phyloP scores from a whole-genome alignment of 2,329 filamentous ascomycete species.

The Verticillium alfalfae region DNA sequence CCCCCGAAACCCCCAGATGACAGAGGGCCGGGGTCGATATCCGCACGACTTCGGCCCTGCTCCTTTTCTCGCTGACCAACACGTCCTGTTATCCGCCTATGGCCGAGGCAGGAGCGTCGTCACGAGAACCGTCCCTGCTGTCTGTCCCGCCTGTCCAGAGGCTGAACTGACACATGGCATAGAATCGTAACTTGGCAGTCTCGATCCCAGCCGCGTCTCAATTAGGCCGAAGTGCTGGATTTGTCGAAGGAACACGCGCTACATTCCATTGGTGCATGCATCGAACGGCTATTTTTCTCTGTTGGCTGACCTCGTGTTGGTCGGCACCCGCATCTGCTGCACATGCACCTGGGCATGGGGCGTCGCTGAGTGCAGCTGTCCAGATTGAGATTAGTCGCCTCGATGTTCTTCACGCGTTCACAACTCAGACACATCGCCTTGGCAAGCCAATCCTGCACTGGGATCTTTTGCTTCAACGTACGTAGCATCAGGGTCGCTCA shows the following conservation, averaged over 20 bases:
- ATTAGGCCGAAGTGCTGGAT: not conserved
- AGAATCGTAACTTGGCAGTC: not conserved
- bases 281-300: no score
- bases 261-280: not conserved
- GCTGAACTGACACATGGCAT: not conserved
- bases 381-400: no score
- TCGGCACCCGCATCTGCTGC: no score
- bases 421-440: no score
- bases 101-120: not conserved
- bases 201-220: not conserved
- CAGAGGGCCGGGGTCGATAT: not conserved
- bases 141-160: not conserved
- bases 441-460: no score
- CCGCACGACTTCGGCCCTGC: not conserved
- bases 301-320: no score
- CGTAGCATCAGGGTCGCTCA: no score
- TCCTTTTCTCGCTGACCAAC: not conserved
- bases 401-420: no score
- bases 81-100: not conserved
- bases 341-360: no score
- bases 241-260: not conserved
- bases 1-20: not conserved
- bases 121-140: not conserved
- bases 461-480: no score
- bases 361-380: no score